These are phyloP conservation scores for Penicillium roqueforti DNA, from an alignment of 495 filamentous ascomycete species.

Conservation along the genomic window DNA sequence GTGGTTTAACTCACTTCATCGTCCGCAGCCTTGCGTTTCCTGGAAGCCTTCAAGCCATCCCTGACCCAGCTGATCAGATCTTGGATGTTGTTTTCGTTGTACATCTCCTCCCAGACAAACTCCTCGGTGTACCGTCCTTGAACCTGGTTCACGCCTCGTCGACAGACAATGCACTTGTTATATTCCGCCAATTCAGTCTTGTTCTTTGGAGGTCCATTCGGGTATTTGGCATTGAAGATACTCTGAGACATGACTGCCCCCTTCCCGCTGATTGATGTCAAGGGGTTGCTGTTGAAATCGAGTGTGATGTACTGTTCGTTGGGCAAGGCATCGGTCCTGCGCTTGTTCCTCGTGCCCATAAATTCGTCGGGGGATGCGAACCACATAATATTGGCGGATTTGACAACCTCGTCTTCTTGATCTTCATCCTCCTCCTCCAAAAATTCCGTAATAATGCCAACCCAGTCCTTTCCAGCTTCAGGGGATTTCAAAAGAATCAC, in stretches of 20 bases:
- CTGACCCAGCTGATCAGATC: slow-evolving; percentile 61
- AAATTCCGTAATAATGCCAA: slow-evolving; percentile 82
- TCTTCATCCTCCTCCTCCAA: slow-evolving; percentile 60
- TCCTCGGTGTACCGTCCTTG: slow-evolving; percentile 91
- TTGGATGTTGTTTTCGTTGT: slow-evolving; percentile 59
- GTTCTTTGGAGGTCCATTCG: slow-evolving; percentile 68
- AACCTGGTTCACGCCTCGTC: slow-evolving; percentile 79
- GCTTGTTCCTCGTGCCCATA: slow-evolving; percentile 67
- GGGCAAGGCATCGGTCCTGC: slow-evolving; percentile 72
- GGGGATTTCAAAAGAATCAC: slow-evolving; percentile 82
- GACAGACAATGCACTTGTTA: slow-evolving; percentile 88
- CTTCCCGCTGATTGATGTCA: slow-evolving; percentile 88
- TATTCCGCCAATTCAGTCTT: slow-evolving; percentile 57
- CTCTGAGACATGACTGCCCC: slow-evolving; percentile 71
- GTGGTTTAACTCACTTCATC: slow-evolving; percentile 43
- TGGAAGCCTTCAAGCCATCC: slow-evolving; percentile 56
- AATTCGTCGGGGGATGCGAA: slow-evolving; percentile 90
- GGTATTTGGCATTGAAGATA: slow-evolving; percentile 63
- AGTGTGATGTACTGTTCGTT: slow-evolving; percentile 93
- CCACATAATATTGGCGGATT: slow-evolving; percentile 80
- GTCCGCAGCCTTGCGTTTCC: slow-evolving; percentile 42
- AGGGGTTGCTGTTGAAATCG: slow-evolving; percentile 74
- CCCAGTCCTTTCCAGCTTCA: slow-evolving; percentile 77
- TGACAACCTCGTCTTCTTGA: slow-evolving; percentile 44
- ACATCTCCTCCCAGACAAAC: slow-evolving; percentile 86